These are phyloP conservation scores for Moricandia moricandioides DNA, from an alignment of 345 rosid genomes.

Conservation along the genomic window DNA sequence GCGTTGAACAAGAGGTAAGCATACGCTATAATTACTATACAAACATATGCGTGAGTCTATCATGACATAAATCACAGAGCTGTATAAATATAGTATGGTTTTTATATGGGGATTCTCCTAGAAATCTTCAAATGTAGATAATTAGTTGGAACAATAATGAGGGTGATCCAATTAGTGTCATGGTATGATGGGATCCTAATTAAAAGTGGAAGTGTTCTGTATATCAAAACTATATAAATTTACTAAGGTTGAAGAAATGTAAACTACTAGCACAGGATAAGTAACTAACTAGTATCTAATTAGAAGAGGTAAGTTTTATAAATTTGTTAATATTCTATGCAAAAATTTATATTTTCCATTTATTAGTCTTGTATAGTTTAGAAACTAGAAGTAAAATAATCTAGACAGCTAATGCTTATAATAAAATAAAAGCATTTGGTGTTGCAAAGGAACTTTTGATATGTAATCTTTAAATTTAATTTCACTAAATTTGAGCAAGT, in stretches of 20 bases:
- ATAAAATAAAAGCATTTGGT: neutral
- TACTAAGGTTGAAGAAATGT: neutral
- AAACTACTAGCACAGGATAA: neutral
- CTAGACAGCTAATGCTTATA: neutral
- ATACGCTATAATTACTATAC: neutral
- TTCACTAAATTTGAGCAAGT: neutral
- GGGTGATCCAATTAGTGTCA: neutral
- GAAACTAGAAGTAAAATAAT: neutral
- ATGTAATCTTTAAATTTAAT: neutral
- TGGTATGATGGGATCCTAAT: constrained; percentile 12
- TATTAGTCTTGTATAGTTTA: neutral
- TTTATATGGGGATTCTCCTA: constrained; percentile 3
- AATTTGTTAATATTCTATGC: neutral
- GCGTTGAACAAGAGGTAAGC: neutral
- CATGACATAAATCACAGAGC: neutral
- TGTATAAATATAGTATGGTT: constrained; percentile 6
- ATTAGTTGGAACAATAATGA: constrained; percentile 8
- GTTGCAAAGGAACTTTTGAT: neutral
- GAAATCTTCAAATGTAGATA: neutral
- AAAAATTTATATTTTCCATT: neutral
- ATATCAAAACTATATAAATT: neutral
- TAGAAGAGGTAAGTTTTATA: neutral
- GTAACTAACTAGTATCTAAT: neutral
- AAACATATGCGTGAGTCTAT: neutral
- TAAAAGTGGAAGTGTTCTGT: neutral